These are phyloP conservation scores for Cercophora sp. DNA, from an alignment of 495 filamentous ascomycete species.

Conservation along the genomic window DNA sequence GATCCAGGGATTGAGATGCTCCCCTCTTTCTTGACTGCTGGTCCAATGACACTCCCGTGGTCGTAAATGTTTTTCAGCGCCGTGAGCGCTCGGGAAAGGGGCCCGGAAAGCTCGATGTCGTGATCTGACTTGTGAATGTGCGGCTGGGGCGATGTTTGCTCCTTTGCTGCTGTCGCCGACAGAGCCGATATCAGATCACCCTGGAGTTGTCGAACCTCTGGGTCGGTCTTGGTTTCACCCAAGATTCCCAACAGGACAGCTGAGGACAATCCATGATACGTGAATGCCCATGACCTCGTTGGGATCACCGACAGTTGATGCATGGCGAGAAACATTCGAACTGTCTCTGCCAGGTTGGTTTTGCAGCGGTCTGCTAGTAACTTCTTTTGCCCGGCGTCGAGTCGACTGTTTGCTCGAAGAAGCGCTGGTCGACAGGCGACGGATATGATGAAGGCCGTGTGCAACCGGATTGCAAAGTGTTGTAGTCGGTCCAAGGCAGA, in stretches of 20 bases:
- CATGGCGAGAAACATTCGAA: slow-evolving; percentile 65
- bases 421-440: slow-evolving; percentile 54
- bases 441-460: slow-evolving; percentile 53
- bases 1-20: slow-evolving; percentile 29
- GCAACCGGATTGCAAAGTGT: slow-evolving; percentile 50
- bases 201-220: slow-evolving; percentile 52
- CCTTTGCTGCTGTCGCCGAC: slow-evolving; percentile 52
- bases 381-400: slow-evolving; percentile 42
- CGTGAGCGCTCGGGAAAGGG: slow-evolving; percentile 47
- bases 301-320: slow-evolving; percentile 63
- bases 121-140: slow-evolving; percentile 44
- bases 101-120: slow-evolving; percentile 54
- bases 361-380: slow-evolving; percentile 55
- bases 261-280: slow-evolving; percentile 61
- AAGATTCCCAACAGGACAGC: slow-evolving; percentile 62
- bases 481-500: slow-evolving; percentile 51
- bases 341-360: slow-evolving; percentile 58
- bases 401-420: slow-evolving; percentile 35
- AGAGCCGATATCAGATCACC: slow-evolving; percentile 53
- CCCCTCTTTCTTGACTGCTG: slow-evolving; percentile 37
- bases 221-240: slow-evolving; percentile 55
- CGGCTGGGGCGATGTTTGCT: slow-evolving; percentile 42
- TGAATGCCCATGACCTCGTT: slow-evolving; percentile 62
- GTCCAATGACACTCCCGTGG: slow-evolving; percentile 45
- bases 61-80: slow-evolving; percentile 58